These are phyloP conservation scores for Populus deltoides DNA, from an alignment of 345 rosid genomes.

Conservation along the genomic window DNA sequence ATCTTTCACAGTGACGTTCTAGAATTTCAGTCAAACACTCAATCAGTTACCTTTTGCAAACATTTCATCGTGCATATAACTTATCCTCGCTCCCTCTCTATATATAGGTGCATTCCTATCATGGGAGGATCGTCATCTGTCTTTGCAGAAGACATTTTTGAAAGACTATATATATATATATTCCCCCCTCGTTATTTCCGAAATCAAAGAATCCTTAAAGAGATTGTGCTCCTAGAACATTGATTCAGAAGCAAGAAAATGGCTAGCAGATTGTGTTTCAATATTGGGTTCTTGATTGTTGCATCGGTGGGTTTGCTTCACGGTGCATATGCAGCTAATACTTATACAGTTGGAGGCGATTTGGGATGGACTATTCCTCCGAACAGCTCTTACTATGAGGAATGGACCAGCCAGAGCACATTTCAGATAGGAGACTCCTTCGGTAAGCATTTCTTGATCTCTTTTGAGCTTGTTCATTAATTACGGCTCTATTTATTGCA, in stretches of 20 bases:
- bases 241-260: neutral
- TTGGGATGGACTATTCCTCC: constrained; percentile 29
- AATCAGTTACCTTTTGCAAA: too few relatives aligned
- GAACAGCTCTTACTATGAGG: constrained; percentile 14
- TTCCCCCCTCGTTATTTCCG: neutral
- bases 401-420: constrained; percentile 16
- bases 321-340: neutral
- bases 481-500: too few relatives aligned
- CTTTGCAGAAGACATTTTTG: too few relatives aligned
- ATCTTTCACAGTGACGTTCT: too few relatives aligned
- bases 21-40: too few relatives aligned
- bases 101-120: too few relatives aligned
- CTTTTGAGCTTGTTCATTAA: neutral
- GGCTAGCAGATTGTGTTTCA: neutral
- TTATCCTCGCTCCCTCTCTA: too few relatives aligned
- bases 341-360: constrained; percentile 11
- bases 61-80: too few relatives aligned
- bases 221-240: too few relatives aligned
- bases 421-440: constrained; percentile 4
- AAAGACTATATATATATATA: too few relatives aligned
- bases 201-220: neutral
- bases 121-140: too few relatives aligned
- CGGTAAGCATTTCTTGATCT: neutral
- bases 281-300: constrained; percentile 1
- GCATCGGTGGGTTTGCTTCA: neutral